Percentiles rank a stretch among this genome's conserved stretches.
phyloP scores from a whole-genome alignment of 1,284 basidiomycete genomes.

The Puccinia novopanici region DNA sequence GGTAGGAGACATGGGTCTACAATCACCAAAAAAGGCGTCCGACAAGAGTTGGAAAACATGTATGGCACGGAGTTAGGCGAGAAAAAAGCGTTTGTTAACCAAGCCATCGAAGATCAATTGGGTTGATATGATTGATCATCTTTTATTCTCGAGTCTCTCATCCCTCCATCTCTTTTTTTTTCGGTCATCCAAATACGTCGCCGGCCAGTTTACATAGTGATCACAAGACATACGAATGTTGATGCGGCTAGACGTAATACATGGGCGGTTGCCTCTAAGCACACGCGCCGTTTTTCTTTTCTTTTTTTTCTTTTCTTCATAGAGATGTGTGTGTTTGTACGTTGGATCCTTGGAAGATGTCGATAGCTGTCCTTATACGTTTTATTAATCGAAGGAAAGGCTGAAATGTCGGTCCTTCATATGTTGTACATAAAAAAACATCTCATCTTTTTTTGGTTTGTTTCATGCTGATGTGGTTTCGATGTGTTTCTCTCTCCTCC shows the following conservation, averaged over 20 bases:
- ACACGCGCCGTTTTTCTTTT: background rate
- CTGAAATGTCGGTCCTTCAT: background rate
- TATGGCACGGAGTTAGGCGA: slow-evolving; percentile 53
- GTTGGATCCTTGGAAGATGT: background rate
- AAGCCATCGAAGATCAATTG: slow-evolving; percentile 52
- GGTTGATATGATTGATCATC: slow-evolving; percentile 27
- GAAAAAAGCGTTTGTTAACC: slow-evolving; percentile 55
- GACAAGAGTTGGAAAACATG: slow-evolving; percentile 66
- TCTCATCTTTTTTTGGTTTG: too few relatives aligned
- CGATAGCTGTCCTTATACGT: background rate
- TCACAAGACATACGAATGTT: too few relatives aligned
- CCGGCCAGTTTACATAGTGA: too few relatives aligned
- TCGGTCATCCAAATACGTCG: background rate
- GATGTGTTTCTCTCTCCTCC: too few relatives aligned
- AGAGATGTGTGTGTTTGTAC: background rate
- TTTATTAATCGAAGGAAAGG: background rate
- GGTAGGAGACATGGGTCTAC: slow-evolving; percentile 81
- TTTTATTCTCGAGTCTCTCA: background rate
- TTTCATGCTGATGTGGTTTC: too few relatives aligned
- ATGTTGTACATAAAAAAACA: too few relatives aligned
- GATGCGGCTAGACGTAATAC: too few relatives aligned
- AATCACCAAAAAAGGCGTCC: slow-evolving; percentile 84
- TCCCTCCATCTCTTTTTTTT: background rate
- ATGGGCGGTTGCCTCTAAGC: too few relatives aligned
- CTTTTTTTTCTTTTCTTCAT: background rate